Evolutionary conservation across 805 yeast genomes (phyloP).

Genomic region (Starmera caribaea): DNA sequence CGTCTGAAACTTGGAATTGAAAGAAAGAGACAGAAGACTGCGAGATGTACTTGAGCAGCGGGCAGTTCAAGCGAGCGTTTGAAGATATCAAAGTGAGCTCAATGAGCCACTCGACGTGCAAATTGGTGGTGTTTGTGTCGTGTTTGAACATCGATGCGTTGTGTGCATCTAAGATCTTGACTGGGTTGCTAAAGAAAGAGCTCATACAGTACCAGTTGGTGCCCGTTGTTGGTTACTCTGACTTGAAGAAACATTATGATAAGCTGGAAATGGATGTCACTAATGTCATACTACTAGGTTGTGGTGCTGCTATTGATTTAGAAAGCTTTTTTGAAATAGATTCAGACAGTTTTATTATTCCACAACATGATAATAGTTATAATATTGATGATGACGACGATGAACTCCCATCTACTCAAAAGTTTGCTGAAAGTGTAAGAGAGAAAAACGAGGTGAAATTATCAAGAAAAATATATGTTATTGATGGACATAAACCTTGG

Average conservation of each 20-base stretch:
- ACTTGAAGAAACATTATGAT: slow-evolving; percentile 52
- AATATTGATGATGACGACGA: slow-evolving; percentile 14
- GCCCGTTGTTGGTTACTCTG: slow-evolving; percentile 89
- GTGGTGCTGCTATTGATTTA: slow-evolving; percentile 88
- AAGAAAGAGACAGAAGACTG: neutral
- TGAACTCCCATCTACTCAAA: too few species aligned
- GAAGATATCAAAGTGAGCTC: slow-evolving; percentile 60
- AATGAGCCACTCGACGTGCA: slow-evolving; percentile 86
- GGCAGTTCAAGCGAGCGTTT: slow-evolving; percentile 59
- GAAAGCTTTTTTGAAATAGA: slow-evolving; percentile 64
- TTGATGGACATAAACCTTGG: slow-evolving; percentile 97
- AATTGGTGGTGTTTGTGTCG: slow-evolving; percentile 78
- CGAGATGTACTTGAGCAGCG: slow-evolving; percentile 66
- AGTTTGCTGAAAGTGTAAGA: too few species aligned
- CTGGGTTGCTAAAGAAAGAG: slow-evolving; percentile 64
- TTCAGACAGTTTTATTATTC: slow-evolving; percentile 38
- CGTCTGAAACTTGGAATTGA: neutral
- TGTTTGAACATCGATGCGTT: slow-evolving; percentile 87
- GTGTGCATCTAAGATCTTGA: slow-evolving; percentile 75
- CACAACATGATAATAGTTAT: slow-evolving; percentile 16
- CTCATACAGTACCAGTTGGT: slow-evolving; percentile 79
- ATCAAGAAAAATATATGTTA: slow-evolving; percentile 59
- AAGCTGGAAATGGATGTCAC: slow-evolving; percentile 65
- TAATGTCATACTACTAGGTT: slow-evolving; percentile 75
- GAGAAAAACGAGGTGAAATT: slow-evolving; percentile 14